Base-by-base conservation (phyloP, 257 asterid species). In the Fraxinus quadrangulata region DNA sequence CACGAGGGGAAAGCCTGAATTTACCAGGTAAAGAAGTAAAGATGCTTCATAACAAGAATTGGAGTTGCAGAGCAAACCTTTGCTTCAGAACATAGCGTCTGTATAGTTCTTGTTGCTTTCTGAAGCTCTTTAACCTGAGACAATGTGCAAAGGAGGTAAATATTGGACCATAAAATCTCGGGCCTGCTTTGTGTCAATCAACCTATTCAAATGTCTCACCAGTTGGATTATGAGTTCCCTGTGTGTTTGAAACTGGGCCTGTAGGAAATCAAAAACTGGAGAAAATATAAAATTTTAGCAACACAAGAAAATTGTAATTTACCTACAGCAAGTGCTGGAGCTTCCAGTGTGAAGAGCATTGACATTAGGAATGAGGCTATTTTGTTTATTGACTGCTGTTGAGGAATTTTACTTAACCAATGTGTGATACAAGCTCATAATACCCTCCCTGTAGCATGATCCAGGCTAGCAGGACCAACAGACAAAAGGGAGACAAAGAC, bases 61-160 rank as follows among this genome's bases (percentile, higher is more conserved):
- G 71, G 70, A 75, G 39, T 56, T 31, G 70, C 30, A 37, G 76
- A 47, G 67, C 87, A 83, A 59, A 92, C 97, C 96, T 93, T 93
- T 28, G 97, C 98, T 80, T 93, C 97, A 70, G 98, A 93, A 82
- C 98, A 93, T 54, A 91, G 86, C 28, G 96, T 81, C 84, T 93
- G 98, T 79, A 93, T 88, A 36, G 87, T 91, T 90, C 96, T 87
- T 73, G 98, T 93, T 65, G 97, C 98, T 81, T 87, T 93, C 87
- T 91, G 98, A 69, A 93, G 98, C 82, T 91, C 97, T 85, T 70
- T 90, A 73, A 93, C 90, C 97, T 93, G 89, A 80, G 73, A 78
- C 74, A 45, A 71, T 26, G 33, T 67, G 42, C 67, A 33, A 11
- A 59, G 28, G 77, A 77, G 19, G 69, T 24, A 83, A 47, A 47